A percentile compares a stretch with the other conserved stretches of the same genome.
These are phyloP conservation scores for Reutealis trisperma DNA, from an alignment of 345 rosid genomes.

Conservation along the genomic window DNA sequence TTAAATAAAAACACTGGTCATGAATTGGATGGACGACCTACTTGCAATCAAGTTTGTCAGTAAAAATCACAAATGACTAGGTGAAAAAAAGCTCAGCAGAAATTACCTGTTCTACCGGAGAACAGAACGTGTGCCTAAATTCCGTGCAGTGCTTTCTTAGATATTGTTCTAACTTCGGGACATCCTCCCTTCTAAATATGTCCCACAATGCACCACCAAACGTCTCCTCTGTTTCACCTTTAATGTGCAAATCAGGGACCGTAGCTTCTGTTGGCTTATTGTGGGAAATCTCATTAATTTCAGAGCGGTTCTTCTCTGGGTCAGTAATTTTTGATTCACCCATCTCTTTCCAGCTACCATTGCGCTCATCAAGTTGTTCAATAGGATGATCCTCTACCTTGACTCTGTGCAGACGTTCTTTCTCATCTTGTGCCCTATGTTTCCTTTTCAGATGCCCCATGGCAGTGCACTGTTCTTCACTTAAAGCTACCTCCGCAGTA, in stretches of 20 bases:
- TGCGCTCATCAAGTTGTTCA: slow-evolving; percentile 16
- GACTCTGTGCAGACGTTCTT: slow-evolving; percentile 35
- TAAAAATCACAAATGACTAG: background rate
- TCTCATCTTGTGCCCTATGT: slow-evolving; percentile 61
- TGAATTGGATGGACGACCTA: slow-evolving; percentile 84
- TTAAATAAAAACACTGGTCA: slow-evolving; percentile 77
- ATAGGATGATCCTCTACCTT: background rate
- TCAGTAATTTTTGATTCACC: slow-evolving; percentile 9
- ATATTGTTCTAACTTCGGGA: slow-evolving; percentile 72
- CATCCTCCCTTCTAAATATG: slow-evolving; percentile 87
- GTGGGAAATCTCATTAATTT: slow-evolving; percentile 4
- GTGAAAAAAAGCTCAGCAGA: background rate
- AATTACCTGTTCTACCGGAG: slow-evolving; percentile 62
- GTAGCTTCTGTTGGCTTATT: slow-evolving; percentile 17
- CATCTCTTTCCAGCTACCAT: background rate
- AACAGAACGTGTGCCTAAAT: slow-evolving; percentile 73
- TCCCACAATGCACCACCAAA: slow-evolving; percentile 94
- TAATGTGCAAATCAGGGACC: background rate
- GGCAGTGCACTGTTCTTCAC: slow-evolving; percentile 53
- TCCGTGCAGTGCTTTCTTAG: slow-evolving; percentile 62
- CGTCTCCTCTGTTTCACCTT: slow-evolving; percentile 20
- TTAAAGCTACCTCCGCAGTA: slow-evolving; percentile 52
- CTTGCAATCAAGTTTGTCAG: background rate
- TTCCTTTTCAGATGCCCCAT: slow-evolving; percentile 48
- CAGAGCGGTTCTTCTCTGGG: slow-evolving; percentile 18